Percentiles rank a stretch among this genome's conserved stretches.
phyloP scores from a whole-genome alignment of 768 basidiomycete species.

The Phaeolepiota aurea region DNA sequence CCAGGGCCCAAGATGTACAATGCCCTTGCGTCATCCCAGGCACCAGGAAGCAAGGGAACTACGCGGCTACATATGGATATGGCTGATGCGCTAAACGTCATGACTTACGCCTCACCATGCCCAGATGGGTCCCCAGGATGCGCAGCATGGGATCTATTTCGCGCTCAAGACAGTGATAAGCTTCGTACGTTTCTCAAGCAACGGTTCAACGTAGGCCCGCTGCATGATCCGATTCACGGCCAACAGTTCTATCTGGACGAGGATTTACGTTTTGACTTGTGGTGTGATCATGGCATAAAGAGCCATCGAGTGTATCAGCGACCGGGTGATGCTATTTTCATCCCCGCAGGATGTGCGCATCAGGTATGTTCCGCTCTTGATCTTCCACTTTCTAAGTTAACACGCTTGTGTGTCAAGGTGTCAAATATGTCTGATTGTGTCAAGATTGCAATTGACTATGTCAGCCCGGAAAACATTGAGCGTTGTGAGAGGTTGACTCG shows the following conservation, averaged over 20 bases:
- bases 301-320: conserved; percentile 84
- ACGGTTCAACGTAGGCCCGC: conserved; percentile 32
- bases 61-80: conserved; percentile 93
- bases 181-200: conserved; percentile 67
- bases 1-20: conserved; percentile 94
- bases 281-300: conserved; percentile 56
- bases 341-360: conserved; percentile 90
- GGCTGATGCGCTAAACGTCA: conserved; percentile 89
- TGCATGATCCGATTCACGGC: conserved; percentile 80
- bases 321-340: conserved; percentile 90
- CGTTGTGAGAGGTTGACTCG: conserved; percentile 79
- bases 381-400: neutral
- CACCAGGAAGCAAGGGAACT: conserved; percentile 67
- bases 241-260: conserved; percentile 84
- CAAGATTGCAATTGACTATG: conserved; percentile 93
- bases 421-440: conserved; percentile 92
- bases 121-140: conserved; percentile 61
- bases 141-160: conserved; percentile 90
- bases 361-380: conserved; percentile 50
- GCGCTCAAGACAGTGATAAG: conserved; percentile 71
- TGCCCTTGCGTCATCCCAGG: conserved; percentile 67
- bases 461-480: conserved; percentile 85
- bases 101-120: conserved; percentile 61
- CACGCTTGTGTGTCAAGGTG: conserved; percentile 46
- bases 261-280: conserved; percentile 57